Percentiles rank a stretch among this genome's conserved stretches.
Conservation (phyloP, 2,329 filamentous ascomycete genomes). For the Coniochaeta sp. region DNA sequence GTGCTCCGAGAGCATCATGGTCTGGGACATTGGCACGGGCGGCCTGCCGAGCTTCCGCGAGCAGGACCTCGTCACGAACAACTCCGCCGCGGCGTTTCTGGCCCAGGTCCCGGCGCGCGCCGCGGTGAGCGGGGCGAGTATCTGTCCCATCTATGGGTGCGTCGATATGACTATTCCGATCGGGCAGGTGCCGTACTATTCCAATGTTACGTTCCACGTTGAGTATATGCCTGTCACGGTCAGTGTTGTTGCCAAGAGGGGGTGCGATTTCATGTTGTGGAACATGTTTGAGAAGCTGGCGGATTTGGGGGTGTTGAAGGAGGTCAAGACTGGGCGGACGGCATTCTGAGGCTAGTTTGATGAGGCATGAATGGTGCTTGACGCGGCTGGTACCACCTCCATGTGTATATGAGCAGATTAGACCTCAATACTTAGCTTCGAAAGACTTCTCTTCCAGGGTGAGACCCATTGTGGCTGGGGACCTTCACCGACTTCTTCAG, state of each 20-base stretch:
- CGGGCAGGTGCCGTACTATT: constrained; percentile 30
- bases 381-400: neutral
- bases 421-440: neutral
- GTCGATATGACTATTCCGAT: constrained; percentile 33
- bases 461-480: neutral
- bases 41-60: constrained; percentile 30
- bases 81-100: constrained; percentile 21
- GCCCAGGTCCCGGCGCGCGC: constrained; percentile 20
- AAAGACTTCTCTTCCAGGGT: neutral
- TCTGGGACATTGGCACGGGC: constrained; percentile 33
- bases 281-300: constrained; percentile 31
- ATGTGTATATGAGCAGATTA: neutral
- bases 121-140: constrained; percentile 21
- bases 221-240: constrained; percentile 34
- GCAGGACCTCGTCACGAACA: constrained; percentile 20
- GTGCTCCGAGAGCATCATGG: constrained; percentile 30
- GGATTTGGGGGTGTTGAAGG: constrained; percentile 26
- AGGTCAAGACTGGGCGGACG: constrained; percentile 24
- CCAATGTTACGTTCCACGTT: constrained; percentile 27
- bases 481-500: neutral
- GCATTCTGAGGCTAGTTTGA: neutral
- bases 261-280: constrained; percentile 33
- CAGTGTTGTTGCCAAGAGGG: constrained; percentile 30
- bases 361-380: no score
- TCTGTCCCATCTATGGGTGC: constrained; percentile 27